Evolutionary conservation across 2,329 filamentous ascomycete species (phyloP), one percentile per base, ranked within the genome.

Genomic region (Fusarium sp.): DNA sequence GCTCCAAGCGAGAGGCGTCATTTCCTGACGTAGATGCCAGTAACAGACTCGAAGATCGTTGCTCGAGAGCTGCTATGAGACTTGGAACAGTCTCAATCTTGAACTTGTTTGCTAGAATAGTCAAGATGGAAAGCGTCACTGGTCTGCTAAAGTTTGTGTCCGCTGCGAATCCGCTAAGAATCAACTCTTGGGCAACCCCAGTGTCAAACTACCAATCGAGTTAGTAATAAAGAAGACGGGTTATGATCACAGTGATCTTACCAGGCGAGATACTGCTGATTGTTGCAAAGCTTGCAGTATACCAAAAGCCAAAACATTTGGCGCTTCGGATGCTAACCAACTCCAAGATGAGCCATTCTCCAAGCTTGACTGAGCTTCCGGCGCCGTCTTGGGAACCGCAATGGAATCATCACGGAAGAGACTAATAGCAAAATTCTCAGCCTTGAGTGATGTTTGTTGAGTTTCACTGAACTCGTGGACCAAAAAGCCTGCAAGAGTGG

Each of bases 61-160:
- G 64, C 60, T 82, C 79, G 3, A 83, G 55, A 14, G 70, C 62
- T 8, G 70, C 22, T 42, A 82, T 74, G 9, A 83, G 67, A 11
- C 69, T 65, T 13, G 70, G 71, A 12, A 78, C 56, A 12, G 73
- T 79, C 70, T 84, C 84, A 24, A 83, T 78, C 39, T 82, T 82
- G 75, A 84, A 82, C 69, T 86, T 87, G 75, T 87, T 87, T 55
- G 84, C 81, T 35, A 87, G 73, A 8, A 84, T 80, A 6, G 83
- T 81, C 17, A 86, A 77, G 17, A 87, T 83, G 1, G 81, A 82
- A 35, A 80, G 75, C 20, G 77, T 76, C 59, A 79, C 81, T 67
- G 79, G 70, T 73, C 76, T 68, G 41, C 74, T 73, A 32, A 74
- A 66, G 11, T 72, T 72, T 4, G 61, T 44, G 14, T 63, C 58